Conservation (phyloP, 176 grass and related monocot genomes). For the Areca catechu region DNA sequence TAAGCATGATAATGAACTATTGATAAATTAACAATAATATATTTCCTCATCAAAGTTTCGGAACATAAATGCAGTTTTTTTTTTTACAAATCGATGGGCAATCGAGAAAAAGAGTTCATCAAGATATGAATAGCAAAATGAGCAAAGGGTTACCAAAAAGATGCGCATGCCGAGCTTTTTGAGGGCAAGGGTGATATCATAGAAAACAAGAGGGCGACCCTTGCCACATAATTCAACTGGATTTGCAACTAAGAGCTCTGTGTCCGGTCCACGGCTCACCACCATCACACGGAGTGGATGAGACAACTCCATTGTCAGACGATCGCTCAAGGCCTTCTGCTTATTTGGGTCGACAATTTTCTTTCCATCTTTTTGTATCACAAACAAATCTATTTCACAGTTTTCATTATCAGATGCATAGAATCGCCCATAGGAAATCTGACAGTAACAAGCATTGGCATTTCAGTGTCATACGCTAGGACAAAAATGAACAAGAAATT, state of each 20-base stretch:
- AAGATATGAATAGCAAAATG: not conserved
- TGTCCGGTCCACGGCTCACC: constrained; percentile 4
- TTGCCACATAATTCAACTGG: constrained; percentile 14
- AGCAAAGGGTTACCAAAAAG: constrained; percentile 2
- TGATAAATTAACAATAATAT: too few relatives aligned
- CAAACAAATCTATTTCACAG: constrained; percentile 13
- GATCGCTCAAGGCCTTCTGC: constrained; percentile 15
- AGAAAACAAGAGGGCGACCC: constrained; percentile 12
- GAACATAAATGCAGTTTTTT: not conserved
- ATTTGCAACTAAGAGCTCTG: constrained; percentile 11
- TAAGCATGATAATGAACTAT: too few relatives aligned
- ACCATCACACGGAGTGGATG: not conserved
- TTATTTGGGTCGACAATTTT: constrained; percentile 9
- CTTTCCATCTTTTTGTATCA: constrained; percentile 8
- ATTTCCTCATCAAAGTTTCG: not conserved
- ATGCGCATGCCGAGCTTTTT: constrained; percentile 8
- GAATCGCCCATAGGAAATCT: constrained; percentile 22
- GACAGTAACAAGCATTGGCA: not conserved
- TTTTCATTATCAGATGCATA: constrained; percentile 3
- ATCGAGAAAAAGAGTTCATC: not conserved
- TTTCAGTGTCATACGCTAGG: too few relatives aligned
- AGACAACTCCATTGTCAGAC: constrained; percentile 5
- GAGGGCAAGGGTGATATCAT: constrained; percentile 10
- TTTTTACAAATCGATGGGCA: not conserved
- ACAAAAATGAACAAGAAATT: too few relatives aligned